Percentiles rank a stretch among this genome's conserved stretches.
phyloP scores from a whole-genome alignment of 148 eudicot genomes.

The Diospyros kaki region DNA sequence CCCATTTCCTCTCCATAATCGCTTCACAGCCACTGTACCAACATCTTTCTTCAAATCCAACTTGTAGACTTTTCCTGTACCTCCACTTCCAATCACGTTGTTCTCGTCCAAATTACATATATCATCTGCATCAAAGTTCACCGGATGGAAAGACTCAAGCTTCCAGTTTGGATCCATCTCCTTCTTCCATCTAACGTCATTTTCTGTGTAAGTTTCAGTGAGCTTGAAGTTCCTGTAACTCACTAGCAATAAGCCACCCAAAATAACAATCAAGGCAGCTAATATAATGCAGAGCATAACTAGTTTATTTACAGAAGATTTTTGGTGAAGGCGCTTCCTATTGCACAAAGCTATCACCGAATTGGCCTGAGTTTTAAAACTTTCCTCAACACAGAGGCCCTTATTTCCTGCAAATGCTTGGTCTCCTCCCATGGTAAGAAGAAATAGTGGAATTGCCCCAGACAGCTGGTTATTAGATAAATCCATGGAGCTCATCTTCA shows the following conservation, averaged over 20 bases:
- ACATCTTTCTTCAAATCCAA: slow-evolving; percentile 58
- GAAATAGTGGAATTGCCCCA: slow-evolving; percentile 52
- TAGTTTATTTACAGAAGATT: slow-evolving; percentile 24
- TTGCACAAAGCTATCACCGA: slow-evolving; percentile 37
- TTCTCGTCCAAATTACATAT: slow-evolving; percentile 47
- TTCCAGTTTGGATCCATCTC: slow-evolving; percentile 53
- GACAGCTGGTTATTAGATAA: slow-evolving; percentile 69
- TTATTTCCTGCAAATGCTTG: slow-evolving; percentile 66
- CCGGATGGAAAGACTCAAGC: slow-evolving; percentile 62
- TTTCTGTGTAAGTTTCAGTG: slow-evolving; percentile 15
- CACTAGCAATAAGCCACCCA: slow-evolving; percentile 43
- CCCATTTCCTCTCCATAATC: slow-evolving; percentile 45
- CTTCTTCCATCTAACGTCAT: slow-evolving; percentile 28
- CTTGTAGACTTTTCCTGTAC: slow-evolving; percentile 80
- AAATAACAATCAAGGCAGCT: slow-evolving; percentile 32
- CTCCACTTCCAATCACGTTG: slow-evolving; percentile 75
- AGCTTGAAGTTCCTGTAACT: slow-evolving; percentile 54
- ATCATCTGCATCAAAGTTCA: slow-evolving; percentile 66
- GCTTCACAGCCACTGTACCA: slow-evolving; percentile 78
- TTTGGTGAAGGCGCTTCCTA: slow-evolving; percentile 18
- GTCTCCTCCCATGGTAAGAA: slow-evolving; percentile 53
- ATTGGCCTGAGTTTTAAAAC: slow-evolving; percentile 11
- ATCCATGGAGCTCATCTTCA: slow-evolving; percentile 73
- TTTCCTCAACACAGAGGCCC: slow-evolving; percentile 50
- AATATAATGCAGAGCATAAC: slow-evolving; percentile 40